Percentiles rank a stretch among this genome's conserved stretches.
phyloP scores from a whole-genome alignment of 148 eudicot species.

The Vaccinium darrowii region DNA sequence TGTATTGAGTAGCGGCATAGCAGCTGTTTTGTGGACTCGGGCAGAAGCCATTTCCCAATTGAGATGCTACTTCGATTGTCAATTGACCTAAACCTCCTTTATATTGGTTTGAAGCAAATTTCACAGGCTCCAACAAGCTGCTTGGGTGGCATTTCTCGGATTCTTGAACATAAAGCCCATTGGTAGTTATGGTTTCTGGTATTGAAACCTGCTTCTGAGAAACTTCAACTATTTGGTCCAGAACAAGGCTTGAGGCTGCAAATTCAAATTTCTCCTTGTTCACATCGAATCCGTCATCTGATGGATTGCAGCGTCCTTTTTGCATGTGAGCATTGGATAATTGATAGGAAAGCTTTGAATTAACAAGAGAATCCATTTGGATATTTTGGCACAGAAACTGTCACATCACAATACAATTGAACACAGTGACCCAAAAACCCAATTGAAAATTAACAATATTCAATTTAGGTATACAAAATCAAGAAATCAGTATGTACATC shows the following conservation, averaged over 20 bases:
- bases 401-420: constrained; percentile 31
- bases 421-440: constrained; percentile 22
- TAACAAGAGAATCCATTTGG: constrained; percentile 12
- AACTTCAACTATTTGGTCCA: constrained; percentile 30
- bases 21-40: constrained; percentile 78
- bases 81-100: constrained; percentile 22
- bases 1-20: constrained; percentile 62
- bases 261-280: constrained; percentile 33
- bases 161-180: constrained; percentile 37
- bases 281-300: background rate
- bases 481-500: background rate
- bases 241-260: constrained; percentile 16
- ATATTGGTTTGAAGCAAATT: constrained; percentile 17
- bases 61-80: constrained; percentile 29
- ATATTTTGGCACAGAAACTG: constrained; percentile 31
- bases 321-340: constrained; percentile 15
- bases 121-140: constrained; percentile 25
- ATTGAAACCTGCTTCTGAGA: constrained; percentile 32
- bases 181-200: constrained; percentile 30
- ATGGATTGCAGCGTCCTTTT: constrained; percentile 7
- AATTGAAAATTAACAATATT: constrained; percentile 6
- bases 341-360: constrained; percentile 27
- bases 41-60: constrained; percentile 34
- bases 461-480: constrained; percentile 14
- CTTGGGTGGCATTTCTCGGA: constrained; percentile 29